Evolutionary conservation across 2,329 filamentous ascomycete species (phyloP).

Genomic region (Xylariaceae sp.): DNA sequence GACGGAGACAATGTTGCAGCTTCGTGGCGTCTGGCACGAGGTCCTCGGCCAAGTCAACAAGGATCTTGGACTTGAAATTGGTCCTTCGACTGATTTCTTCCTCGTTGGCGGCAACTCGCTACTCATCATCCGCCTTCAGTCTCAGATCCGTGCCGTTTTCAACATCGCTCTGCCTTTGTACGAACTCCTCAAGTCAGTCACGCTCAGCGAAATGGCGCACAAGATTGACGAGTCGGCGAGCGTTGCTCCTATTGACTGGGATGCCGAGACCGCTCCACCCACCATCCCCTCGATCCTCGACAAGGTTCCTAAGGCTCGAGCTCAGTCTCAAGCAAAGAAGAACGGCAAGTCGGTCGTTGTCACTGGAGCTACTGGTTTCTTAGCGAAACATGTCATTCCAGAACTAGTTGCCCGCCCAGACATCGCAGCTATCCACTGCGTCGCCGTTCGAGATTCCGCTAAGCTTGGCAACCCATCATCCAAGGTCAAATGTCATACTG

Average conservation of each 20-base stretch:
- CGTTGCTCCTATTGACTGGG: slow-evolving; percentile 14
- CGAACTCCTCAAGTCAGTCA: slow-evolving; percentile 13
- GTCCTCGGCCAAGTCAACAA: slow-evolving; percentile 2
- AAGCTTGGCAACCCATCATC: background rate
- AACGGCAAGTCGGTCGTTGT: slow-evolving; percentile 13
- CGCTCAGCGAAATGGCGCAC: slow-evolving; percentile 15
- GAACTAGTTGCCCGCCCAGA: background rate
- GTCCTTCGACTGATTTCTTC: slow-evolving; percentile 20
- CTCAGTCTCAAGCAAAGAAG: background rate
- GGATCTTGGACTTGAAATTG: slow-evolving; percentile 1
- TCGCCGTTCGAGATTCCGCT: slow-evolving; percentile 17
- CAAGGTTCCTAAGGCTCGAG: background rate
- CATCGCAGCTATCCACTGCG: slow-evolving; percentile 17
- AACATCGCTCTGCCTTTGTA: slow-evolving; percentile 7
- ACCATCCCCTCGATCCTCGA: slow-evolving; percentile 10
- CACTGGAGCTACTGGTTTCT: slow-evolving; percentile 19
- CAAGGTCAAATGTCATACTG: slow-evolving; percentile 33
- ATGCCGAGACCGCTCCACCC: slow-evolving; percentile 12
- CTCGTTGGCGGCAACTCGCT: slow-evolving; percentile 22
- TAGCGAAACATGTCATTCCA: slow-evolving; percentile 9
- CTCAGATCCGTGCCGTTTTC: slow-evolving; percentile 7
- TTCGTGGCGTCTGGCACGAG: slow-evolving; percentile 6
- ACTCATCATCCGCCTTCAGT: slow-evolving; percentile 14
- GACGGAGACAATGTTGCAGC: slow-evolving; percentile 1
- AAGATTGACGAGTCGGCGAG: slow-evolving; percentile 1